Conservation (phyloP, 23 red algal species). For the Cyanidium caldarium region DNA sequence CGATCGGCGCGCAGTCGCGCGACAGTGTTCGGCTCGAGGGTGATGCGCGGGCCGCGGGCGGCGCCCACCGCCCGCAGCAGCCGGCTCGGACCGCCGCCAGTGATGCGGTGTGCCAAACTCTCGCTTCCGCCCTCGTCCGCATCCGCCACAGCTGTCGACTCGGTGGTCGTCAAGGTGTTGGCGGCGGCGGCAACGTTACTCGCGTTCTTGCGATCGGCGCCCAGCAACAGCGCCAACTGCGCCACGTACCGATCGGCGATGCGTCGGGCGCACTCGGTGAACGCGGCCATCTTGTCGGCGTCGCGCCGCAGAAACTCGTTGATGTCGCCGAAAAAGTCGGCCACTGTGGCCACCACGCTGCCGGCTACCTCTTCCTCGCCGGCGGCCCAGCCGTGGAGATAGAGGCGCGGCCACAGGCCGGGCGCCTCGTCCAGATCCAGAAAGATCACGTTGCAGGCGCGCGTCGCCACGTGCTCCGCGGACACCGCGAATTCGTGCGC, state of each 20-base stretch:
- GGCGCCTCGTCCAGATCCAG: conserved; percentile 13
- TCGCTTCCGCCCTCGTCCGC: no score
- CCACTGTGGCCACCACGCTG: conserved; percentile 9
- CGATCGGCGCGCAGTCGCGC: not conserved
- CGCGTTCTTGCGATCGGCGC: no score
- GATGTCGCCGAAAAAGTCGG: conserved; percentile 22
- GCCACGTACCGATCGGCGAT: conserved; percentile 10
- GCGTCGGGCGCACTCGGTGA: conserved; percentile 2
- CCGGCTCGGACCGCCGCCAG: not conserved
- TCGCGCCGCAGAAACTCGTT: conserved; percentile 2
- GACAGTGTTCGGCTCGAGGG: not conserved
- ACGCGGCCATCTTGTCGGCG: not conserved
- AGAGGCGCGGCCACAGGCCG: conserved; percentile 11
- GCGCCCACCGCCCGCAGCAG: not conserved
- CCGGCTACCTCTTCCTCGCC: conserved; percentile 9
- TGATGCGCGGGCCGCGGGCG: not conserved
- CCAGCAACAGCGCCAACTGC: not conserved
- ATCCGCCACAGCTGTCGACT: no score
- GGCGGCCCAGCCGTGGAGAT: not conserved
- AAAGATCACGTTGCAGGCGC: conserved; percentile 13
- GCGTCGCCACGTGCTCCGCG: not conserved
- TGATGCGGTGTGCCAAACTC: not conserved
- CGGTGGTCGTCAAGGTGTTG: no score
- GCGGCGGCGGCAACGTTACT: no score
- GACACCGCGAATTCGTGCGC: conserved; percentile 4